Evolutionary conservation across 495 filamentous ascomycete species (phyloP).

Genomic region (Lophiostoma macrostomum): DNA sequence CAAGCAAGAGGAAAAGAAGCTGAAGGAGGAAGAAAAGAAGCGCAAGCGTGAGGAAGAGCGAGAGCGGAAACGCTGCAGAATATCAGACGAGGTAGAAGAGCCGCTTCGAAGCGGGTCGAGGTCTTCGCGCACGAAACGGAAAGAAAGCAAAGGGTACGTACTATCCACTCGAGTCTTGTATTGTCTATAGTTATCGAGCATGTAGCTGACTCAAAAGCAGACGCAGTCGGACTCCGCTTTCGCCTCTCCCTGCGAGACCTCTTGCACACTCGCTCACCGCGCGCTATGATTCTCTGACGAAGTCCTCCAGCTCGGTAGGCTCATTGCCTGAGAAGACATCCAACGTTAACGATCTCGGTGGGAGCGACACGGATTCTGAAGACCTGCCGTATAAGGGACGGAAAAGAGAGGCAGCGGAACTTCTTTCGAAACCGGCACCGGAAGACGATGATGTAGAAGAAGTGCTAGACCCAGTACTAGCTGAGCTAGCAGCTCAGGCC

Average conservation of each 20-base stretch:
- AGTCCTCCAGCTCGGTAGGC: background rate
- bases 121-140: background rate
- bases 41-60: conserved; percentile 7
- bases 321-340: background rate
- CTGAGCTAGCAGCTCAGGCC: conserved; percentile 8
- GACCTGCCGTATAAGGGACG: background rate
- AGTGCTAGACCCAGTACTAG: conserved; percentile 15
- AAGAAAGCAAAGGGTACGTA: conserved; percentile 14
- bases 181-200: background rate
- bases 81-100: background rate
- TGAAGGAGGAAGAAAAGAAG: conserved; percentile 8
- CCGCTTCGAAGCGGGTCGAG: background rate
- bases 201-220: background rate
- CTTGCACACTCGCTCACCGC: conserved; percentile 8
- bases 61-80: background rate
- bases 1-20: conserved; percentile 14
- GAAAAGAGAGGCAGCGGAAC: too few relatives aligned
- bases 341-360: conserved; percentile 7
- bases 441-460: conserved; percentile 20
- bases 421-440: background rate
- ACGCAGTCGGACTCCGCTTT: conserved; percentile 11
- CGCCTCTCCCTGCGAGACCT: background rate
- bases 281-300: conserved; percentile 14
- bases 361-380: conserved; percentile 14
- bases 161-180: background rate